These are phyloP conservation scores for Talaromyces funiculosus DNA, from an alignment of 2,329 filamentous ascomycete genomes.

Conservation along the genomic window DNA sequence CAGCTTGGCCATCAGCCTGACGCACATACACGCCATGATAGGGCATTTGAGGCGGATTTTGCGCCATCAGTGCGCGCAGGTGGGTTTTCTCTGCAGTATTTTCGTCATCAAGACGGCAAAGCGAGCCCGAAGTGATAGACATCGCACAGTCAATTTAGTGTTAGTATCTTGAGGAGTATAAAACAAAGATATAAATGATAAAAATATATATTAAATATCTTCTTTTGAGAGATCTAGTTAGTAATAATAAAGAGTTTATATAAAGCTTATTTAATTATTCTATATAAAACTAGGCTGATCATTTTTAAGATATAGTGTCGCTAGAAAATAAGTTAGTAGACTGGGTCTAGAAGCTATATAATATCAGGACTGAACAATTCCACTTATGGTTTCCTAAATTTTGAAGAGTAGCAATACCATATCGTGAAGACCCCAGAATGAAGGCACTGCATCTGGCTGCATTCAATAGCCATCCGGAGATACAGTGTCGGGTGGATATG, in stretches of 20 bases:
- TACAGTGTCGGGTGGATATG: background rate
- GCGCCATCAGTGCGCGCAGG: no score
- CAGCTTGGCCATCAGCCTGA: background rate
- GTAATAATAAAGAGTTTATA: background rate
- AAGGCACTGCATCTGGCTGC: background rate
- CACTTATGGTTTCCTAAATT: slow-evolving; percentile 2
- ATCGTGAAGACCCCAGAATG: background rate
- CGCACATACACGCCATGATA: background rate
- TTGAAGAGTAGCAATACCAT: background rate
- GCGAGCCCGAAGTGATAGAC: background rate
- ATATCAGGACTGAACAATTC: background rate
- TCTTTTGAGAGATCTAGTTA: background rate
- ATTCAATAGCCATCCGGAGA: slow-evolving; percentile 3
- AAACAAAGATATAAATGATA: no score
- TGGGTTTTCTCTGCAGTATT: background rate
- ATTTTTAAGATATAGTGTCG: background rate
- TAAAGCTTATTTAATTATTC: background rate
- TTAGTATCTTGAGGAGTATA: no score
- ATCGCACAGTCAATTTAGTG: background rate
- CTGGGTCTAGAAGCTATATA: background rate
- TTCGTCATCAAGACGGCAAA: background rate
- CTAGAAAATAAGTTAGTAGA: background rate
- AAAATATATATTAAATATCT: slow-evolving; percentile 2
- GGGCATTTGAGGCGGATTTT: background rate
- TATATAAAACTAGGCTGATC: background rate